Conservation (phyloP, 805 yeast genomes). For the Lachancea nothofagi region DNA sequence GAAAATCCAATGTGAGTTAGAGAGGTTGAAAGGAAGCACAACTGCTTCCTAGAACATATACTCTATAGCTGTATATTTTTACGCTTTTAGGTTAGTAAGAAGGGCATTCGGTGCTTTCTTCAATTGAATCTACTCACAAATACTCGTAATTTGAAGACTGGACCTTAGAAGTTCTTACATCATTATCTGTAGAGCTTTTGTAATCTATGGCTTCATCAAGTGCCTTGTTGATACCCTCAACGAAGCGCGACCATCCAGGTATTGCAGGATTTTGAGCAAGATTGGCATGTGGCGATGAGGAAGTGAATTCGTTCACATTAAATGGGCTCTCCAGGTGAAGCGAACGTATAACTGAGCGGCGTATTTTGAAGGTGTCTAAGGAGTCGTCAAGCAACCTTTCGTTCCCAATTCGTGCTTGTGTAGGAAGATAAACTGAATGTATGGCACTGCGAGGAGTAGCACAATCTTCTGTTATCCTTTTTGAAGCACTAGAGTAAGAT, state of each 20-base stretch:
- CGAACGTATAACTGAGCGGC: constrained; percentile 1
- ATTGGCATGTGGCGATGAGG: background rate
- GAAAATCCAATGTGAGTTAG: constrained; percentile 33
- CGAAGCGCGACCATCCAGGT: constrained; percentile 6
- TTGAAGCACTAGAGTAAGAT: background rate
- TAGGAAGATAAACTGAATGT: background rate
- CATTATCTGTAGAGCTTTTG: background rate
- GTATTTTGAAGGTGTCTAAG: background rate
- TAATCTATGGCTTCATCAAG: constrained; percentile 10
- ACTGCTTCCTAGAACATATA: background rate
- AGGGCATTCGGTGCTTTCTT: background rate
- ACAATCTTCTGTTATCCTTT: background rate
- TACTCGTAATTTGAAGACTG: background rate
- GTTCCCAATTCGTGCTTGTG: background rate
- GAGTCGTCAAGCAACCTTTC: background rate
- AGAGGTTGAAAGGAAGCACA: constrained; percentile 23
- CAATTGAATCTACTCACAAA: background rate
- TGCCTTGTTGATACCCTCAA: constrained; percentile 7
- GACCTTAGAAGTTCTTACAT: background rate
- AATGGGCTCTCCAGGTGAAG: background rate
- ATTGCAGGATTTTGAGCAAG: background rate
- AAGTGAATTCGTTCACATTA: background rate
- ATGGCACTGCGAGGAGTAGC: background rate
- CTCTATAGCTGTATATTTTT: background rate
- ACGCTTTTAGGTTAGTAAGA: background rate